These are phyloP conservation scores for Iris macrosiphon DNA, from an alignment of 106 monocot species.

Conservation along the genomic window DNA sequence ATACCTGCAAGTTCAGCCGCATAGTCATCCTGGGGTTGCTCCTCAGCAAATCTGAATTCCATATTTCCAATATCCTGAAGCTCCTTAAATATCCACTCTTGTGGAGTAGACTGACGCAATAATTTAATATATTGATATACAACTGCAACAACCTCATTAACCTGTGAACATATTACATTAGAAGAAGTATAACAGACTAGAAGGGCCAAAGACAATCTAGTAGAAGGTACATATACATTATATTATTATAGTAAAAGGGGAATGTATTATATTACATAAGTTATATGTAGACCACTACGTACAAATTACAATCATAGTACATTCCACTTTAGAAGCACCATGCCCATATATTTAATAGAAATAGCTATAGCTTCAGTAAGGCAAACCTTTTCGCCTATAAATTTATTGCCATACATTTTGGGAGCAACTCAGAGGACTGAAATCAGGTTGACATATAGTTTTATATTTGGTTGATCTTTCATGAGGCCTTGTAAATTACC, in stretches of 20 bases:
- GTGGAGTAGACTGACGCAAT: constrained; percentile 52
- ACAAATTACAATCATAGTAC: too few species aligned
- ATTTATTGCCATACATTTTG: too few species aligned
- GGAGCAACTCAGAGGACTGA: too few species aligned
- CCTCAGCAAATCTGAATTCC: constrained; percentile 96
- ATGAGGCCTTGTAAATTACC: too few species aligned
- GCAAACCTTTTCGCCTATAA: too few species aligned
- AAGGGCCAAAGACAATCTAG: constrained; percentile 20
- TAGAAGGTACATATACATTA: constrained; percentile 3
- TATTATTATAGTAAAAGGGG: background rate
- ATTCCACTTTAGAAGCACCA: too few species aligned
- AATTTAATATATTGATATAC: constrained; percentile 91
- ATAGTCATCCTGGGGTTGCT: constrained; percentile 96
- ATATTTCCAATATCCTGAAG: constrained; percentile 95
- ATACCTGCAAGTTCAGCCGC: constrained; percentile 89
- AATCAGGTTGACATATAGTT: too few species aligned
- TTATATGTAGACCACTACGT: too few species aligned
- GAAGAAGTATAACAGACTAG: constrained; percentile 1
- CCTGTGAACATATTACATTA: constrained; percentile 35
- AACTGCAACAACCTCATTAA: constrained; percentile 55
- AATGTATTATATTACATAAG: too few species aligned
- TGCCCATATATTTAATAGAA: too few species aligned
- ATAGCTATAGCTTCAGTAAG: too few species aligned
- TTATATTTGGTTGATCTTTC: too few species aligned
- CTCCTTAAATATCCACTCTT: constrained; percentile 96